Base-by-base conservation (phyloP, 2,329 filamentous ascomycete species). In the Aspergillus sp. region DNA sequence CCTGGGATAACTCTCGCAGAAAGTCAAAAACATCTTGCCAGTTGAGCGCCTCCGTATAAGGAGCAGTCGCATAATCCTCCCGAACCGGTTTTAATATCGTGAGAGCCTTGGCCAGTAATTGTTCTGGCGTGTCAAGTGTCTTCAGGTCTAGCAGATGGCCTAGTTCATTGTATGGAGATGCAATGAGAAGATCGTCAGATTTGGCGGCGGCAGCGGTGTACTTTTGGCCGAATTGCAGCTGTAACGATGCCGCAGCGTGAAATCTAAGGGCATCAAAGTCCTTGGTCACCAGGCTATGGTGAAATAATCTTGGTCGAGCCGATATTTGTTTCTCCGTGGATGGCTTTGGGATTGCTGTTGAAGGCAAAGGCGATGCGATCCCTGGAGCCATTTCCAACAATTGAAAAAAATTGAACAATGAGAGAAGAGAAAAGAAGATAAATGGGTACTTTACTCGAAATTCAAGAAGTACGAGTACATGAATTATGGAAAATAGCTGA, bases 1-100 rank as follows among this genome's bases (percentile, higher is more conserved):
- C 61, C 3, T 56, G 53, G 8, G 73, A 68, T 3, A 90, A 70
- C 2, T 70, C 59, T 44, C 69, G 74, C 40, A 93, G 67, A 29
- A 77, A 69, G 4, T 70, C 66, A 29, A 68, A 61, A 8, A 93
- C 71, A 10, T 89, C 75, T 34, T 78, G 69, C 83, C 88, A 93
- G 66, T 95, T 94, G 70, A 95, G 90, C 0, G 82, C 82, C 2
- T 83, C 77, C 4, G 73, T 65, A 66, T 95, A 95, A 0, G 79
- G 72, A 1, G 83, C 82, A 1, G 82, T 90, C 45, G 89, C 87
- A 67, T 94, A 95, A 61, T 90, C 83, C 6, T 74, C 62, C 2
- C 82, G 78, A 12, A 81, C 69, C 32, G 81, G 79, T 46, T 72
- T 73, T 52, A 95, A 73, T 10, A 72, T 70, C 27, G 79, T 78